Evolutionary conservation across 495 filamentous ascomycete genomes (phyloP).

Genomic region (Neurospora discreta): DNA sequence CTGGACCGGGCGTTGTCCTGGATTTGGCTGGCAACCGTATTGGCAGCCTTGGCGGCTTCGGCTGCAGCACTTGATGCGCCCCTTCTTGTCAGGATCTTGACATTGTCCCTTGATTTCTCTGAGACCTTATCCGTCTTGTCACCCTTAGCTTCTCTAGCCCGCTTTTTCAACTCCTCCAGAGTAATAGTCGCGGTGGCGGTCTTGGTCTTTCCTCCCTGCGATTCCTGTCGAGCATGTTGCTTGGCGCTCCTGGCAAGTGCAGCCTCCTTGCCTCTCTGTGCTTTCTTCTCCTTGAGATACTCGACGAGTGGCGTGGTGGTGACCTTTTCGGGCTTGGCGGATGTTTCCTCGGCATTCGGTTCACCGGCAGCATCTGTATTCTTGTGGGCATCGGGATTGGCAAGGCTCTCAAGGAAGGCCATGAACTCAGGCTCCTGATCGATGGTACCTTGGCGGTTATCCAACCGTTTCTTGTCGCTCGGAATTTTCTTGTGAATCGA

Average conservation of each 20-base stretch:
- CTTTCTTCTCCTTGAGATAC: conserved; percentile 81
- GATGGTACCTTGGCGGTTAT: conserved; percentile 85
- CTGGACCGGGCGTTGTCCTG: conserved; percentile 9
- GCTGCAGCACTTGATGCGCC: conserved; percentile 35
- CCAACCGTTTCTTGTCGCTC: conserved; percentile 53
- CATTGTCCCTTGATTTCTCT: conserved; percentile 59
- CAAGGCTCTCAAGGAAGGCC: conserved; percentile 76
- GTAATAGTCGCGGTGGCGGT: conserved; percentile 37
- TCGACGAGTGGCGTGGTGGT: conserved; percentile 84
- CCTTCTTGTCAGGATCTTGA: conserved; percentile 70
- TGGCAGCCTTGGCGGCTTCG: conserved; percentile 32
- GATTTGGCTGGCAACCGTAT: conserved; percentile 26
- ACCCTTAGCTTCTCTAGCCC: conserved; percentile 23
- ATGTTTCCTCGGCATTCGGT: conserved; percentile 39
- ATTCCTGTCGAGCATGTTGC: conserved; percentile 32
- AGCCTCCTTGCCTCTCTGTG: conserved; percentile 67
- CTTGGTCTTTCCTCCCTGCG: conserved; percentile 36
- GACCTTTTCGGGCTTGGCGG: conserved; percentile 48
- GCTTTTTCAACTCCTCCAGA: conserved; percentile 43
- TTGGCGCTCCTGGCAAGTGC: conserved; percentile 38
- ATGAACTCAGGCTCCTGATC: conserved; percentile 95
- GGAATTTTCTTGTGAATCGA: conserved; percentile 74
- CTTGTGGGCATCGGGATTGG: conserved; percentile 52
- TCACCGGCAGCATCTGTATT: conserved; percentile 26
- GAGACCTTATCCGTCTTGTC: conserved; percentile 55